Percentiles rank a stretch among this genome's conserved stretches.
Conservation (phyloP, 768 basidiomycete species). For the Candolleomyces efflorescens region DNA sequence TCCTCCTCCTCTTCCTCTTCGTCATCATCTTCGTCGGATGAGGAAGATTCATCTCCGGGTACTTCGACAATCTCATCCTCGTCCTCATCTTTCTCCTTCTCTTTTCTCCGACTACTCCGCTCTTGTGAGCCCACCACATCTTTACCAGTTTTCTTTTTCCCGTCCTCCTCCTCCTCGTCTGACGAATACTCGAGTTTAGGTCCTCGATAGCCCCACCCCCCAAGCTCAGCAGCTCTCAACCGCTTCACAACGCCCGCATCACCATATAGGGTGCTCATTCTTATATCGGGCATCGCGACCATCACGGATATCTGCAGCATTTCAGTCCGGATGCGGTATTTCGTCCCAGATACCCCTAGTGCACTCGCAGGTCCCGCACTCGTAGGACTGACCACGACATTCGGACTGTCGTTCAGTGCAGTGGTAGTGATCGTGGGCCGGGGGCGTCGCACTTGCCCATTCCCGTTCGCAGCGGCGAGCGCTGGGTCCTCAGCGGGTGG, state of each 20-base stretch:
- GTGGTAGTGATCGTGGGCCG: too few species aligned
- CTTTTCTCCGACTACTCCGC: neutral
- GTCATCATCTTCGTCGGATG: constrained; percentile 4
- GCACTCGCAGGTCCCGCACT: neutral
- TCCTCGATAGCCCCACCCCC: neutral
- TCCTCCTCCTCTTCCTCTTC: constrained; percentile 24
- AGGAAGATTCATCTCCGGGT: constrained; percentile 1
- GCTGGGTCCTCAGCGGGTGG: too few species aligned
- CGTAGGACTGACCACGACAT: too few species aligned
- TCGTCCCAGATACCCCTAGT: neutral
- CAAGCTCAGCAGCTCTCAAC: neutral
- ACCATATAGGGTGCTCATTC: constrained; percentile 14
- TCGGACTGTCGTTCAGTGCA: too few species aligned
- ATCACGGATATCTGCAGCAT: constrained; percentile 53
- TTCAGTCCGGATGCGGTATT: constrained; percentile 25
- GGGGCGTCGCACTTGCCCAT: too few species aligned
- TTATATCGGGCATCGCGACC: constrained; percentile 50
- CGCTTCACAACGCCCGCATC: constrained; percentile 13
- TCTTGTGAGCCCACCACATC: neutral
- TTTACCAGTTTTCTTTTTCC: neutral
- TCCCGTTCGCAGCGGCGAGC: too few species aligned
- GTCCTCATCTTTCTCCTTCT: neutral
- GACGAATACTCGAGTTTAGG: constrained; percentile 5
- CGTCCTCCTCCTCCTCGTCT: neutral
- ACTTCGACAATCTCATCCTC: constrained; percentile 3